Percentiles rank a stretch among this genome's conserved stretches.
phyloP scores from a whole-genome alignment of 1,284 basidiomycete species.

The Acaromyces ingoldii region DNA sequence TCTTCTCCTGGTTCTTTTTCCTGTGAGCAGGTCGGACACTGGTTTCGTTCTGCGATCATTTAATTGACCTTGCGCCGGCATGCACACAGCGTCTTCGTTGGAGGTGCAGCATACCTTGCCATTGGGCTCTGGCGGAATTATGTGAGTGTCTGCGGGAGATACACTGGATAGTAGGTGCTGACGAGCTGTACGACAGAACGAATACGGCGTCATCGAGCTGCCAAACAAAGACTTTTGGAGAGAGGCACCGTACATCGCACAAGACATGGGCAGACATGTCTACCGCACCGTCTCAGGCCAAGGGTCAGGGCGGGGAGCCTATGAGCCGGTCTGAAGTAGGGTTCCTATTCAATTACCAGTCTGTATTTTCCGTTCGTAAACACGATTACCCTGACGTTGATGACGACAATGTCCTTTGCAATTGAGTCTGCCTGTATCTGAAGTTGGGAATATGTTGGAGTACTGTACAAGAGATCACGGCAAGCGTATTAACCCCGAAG shows the following conservation, averaged over 20 bases:
- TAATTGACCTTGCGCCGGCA: no score
- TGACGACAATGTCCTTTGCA: no score
- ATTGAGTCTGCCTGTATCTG: no score
- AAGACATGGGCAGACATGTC: slow-evolving; percentile 6
- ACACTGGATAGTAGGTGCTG: no score
- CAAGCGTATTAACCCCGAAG: slow-evolving; percentile 40
- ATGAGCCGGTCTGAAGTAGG: neutral
- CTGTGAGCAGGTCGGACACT: neutral
- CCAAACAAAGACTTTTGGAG: slow-evolving; percentile 7
- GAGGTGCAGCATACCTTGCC: neutral
- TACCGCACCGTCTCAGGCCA: slow-evolving; percentile 4
- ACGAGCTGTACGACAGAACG: slow-evolving; percentile 2
- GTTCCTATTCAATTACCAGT: no score
- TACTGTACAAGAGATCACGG: no score
- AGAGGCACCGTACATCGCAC: slow-evolving; percentile 5
- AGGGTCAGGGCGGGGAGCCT: neutral
- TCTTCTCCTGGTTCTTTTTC: slow-evolving; percentile 9
- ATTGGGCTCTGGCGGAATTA: slow-evolving; percentile 4
- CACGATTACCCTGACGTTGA: no score
- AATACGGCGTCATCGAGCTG: slow-evolving; percentile 3
- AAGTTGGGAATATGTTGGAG: no score
- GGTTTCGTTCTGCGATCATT: no score
- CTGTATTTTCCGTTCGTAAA: no score
- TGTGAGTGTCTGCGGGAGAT: neutral
- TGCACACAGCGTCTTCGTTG: neutral